Base-by-base conservation (phyloP, 805 yeast species). In the Clavispora fructus region DNA sequence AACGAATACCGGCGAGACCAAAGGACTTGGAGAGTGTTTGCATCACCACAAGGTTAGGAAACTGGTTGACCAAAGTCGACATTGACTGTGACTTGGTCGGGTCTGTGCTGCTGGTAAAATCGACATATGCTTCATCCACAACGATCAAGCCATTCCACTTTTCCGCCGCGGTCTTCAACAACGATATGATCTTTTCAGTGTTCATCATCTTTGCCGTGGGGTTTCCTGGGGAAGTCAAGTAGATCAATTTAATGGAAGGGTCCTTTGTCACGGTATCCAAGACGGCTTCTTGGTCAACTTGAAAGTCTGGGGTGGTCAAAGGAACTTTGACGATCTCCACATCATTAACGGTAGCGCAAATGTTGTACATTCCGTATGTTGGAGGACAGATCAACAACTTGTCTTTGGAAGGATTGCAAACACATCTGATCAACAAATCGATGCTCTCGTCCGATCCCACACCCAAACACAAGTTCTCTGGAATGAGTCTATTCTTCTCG, bases 401-500 rank as follows among this genome's bases (percentile, higher is more conserved):
- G 49, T 91, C 97, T 52, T 72, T 74, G 2, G 86, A 87, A 2
- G 99, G 99, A 6, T 65, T 71, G 59, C 97, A 87, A 44, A 85
- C 77, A 45, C 95, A 87, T 57, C 99, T 74, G 51, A 94, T 83
- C 45, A 92, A 67, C 35, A 94, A 78, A 62, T 94, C 99, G 49
- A 94, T 90, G 58, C 94, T 82, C 66, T 94, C 99, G 64, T 94
- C 99, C 1, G 97, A 91, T 1, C 99, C 99, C 11, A 94, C 99
- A 39, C 99, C 99, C 30, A 94, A 74, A 61, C 95, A 90, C 29
- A 94, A 59, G 65, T 94, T 94, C 7, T 74, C 85, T 0, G 86
- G 78, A 1, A 70, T 66, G 50, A 87, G 61, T 7, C 44, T 46
- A 14, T 19, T 43, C 6, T 51, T 50, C 0, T 35, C 42, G 14